Evolutionary conservation across 23 red algal species (phyloP), one percentile per base, ranked within the genome.

Genomic region (Gracilaria gracilis): DNA sequence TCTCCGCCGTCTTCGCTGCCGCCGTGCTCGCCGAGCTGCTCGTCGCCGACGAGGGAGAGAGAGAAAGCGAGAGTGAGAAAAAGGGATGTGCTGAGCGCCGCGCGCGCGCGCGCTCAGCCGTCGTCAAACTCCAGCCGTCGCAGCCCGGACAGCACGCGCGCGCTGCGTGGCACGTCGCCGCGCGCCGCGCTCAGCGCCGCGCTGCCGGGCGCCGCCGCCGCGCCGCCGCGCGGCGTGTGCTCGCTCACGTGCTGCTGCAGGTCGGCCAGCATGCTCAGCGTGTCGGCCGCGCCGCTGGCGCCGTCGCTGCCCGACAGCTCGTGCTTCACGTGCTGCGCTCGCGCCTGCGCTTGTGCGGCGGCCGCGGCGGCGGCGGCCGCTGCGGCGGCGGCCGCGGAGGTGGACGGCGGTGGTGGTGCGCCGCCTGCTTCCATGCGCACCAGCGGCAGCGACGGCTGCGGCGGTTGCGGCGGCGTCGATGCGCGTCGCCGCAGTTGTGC

Each of bases 261-360:
- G n/a, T 75, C 69, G 39, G 69, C 69, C 35, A 75, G 69, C 69
- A 75, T 40, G 11, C 36, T 46, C 36, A 75, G 15, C 39, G 69
- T 25, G 35, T 34, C 27, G 7, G 55, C 55, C 55, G 20, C 55
- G 7, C 7, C 55, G 55, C 55, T 4, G 7, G 16, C 20, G 20
- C 20, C 55, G 7, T 6, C 20, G 20, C 20, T 15, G 7, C 7
- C 55, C 55, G 16, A 4, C 55, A n/a, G 55, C 55, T 59, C 20
- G 7, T 6, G 16, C 55, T 59, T 20, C 5, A 16, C 27, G 15
- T 71, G 13, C 6, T 71, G 28, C 66, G 1, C 13, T 13, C 15
- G 17, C 66, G 28, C 66, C 66, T 8, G 12, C 66, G 4, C 66
- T 19, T 8, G 17, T 9, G 15, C 27, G 5, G 66, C 66, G 12